Percentiles rank a stretch among this genome's conserved stretches.
Evolutionary conservation across 148 eudicot species (phyloP).

Genomic region (Amaranthus cruentus): DNA sequence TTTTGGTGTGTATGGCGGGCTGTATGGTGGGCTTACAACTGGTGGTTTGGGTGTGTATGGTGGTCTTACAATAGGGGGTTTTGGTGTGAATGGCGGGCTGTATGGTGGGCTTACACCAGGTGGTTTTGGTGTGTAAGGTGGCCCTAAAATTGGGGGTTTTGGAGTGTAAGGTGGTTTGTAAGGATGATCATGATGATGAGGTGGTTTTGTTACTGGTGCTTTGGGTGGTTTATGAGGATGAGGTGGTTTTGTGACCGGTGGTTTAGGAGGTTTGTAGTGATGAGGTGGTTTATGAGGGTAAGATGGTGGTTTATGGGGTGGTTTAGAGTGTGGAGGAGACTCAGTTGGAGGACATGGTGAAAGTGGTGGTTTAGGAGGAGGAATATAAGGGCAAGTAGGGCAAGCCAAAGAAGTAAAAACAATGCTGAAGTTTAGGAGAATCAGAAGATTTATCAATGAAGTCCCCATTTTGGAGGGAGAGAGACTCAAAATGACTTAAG

Average conservation of each 20-base stretch:
- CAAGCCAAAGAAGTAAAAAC: conserved; percentile 23
- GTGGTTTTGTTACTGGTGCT: conserved; percentile 19
- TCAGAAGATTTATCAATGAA: not conserved
- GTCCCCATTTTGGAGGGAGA: conserved; percentile 13
- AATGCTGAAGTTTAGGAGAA: conserved; percentile 14
- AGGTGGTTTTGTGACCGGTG: conserved; percentile 19
- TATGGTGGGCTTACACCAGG: conserved; percentile 29
- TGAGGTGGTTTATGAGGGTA: conserved; percentile 3
- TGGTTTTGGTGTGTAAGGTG: conserved; percentile 24
- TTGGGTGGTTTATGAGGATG: conserved; percentile 23
- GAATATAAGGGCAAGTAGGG: conserved; percentile 27
- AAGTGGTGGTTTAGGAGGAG: conserved; percentile 22
- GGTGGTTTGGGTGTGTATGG: conserved; percentile 24
- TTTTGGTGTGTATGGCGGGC: too few species aligned
- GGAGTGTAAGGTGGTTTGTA: conserved; percentile 23
- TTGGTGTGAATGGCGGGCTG: conserved; percentile 27
- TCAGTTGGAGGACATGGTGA: conserved; percentile 27
- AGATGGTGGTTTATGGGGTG: conserved; percentile 8
- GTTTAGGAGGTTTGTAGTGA: not conserved
- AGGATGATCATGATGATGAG: conserved; percentile 26
- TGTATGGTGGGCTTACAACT: too few species aligned
- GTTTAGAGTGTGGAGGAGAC: conserved; percentile 5
- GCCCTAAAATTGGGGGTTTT: conserved; percentile 12
- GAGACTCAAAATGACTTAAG: not conserved
- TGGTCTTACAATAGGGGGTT: conserved; percentile 7